Evolutionary conservation across 2,329 filamentous ascomycete genomes (phyloP).

Genomic region (Talaromyces sp.): DNA sequence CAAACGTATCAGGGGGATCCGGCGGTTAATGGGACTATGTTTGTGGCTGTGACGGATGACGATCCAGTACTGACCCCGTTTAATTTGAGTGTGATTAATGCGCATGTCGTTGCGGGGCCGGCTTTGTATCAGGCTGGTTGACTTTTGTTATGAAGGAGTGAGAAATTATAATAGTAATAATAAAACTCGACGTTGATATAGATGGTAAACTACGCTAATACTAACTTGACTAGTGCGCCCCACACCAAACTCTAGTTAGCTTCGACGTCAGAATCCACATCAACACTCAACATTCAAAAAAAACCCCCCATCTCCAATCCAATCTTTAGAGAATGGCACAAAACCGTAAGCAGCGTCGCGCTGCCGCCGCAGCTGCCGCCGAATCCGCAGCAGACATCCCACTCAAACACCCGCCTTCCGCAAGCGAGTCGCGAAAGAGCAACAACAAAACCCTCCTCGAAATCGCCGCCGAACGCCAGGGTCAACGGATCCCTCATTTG

Average conservation of each 20-base stretch:
- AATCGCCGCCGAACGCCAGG: constrained; percentile 41
- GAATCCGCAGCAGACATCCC: constrained; percentile 22
- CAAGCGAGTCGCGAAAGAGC: constrained; percentile 8
- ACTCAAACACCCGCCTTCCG: constrained; percentile 23
- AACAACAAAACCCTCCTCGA: constrained; percentile 37
- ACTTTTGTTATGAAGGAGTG: constrained; percentile 15
- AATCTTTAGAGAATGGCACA: neutral
- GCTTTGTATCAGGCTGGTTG: constrained; percentile 75
- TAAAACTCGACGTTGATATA: neutral
- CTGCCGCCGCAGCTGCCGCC: constrained; percentile 22
- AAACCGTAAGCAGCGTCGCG: constrained; percentile 39
- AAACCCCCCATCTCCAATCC: neutral
- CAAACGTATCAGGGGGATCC: constrained; percentile 65
- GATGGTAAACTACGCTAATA: neutral
- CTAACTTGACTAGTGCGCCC: neutral
- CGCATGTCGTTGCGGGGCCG: constrained; percentile 67
- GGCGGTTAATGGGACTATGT: constrained; percentile 72
- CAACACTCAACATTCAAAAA: neutral
- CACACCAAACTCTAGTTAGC: neutral
- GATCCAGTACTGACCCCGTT: constrained; percentile 69
- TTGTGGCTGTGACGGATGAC: constrained; percentile 68
- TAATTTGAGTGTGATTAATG: constrained; percentile 69
- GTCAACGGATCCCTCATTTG: neutral
- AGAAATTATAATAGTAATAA: too few species aligned
- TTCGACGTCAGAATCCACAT: neutral